Evolutionary conservation across 2,329 filamentous ascomycete genomes (phyloP), one percentile per base, ranked within the genome.

Genomic region (Cercospora sp.): DNA sequence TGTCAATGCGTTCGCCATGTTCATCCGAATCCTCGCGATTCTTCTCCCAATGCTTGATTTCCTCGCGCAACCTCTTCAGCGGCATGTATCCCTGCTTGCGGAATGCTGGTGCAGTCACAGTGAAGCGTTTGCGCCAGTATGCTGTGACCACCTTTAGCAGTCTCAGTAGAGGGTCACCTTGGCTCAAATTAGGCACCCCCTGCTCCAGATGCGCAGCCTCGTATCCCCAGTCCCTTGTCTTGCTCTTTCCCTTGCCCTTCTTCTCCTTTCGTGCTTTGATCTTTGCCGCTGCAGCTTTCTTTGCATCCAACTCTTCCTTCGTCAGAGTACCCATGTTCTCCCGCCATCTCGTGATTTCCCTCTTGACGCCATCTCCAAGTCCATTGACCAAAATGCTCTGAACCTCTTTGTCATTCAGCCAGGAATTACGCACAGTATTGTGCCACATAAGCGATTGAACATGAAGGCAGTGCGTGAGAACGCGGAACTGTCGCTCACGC

Each of bases 31-130:
- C 86, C 66, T 88, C 82, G 0, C 84, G 82, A 60, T 90, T 86
- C 12, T 88, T 85, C 34, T 87, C 85, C 78, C 90, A 93, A 0
- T 87, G 89, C 34, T 90, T 89, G 6, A 90, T 88, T 68, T 95
- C 84, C n/a, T 89, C 86, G 73, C 93, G 90, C 2, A 97, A 81
- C 26, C 88, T 85, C 73, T 90, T 85, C n/a, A 93, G 85, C 0
- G 91, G 85, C 82, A 94, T 91, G 77, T 98, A 98, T 0, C 95
- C 95, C 77, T 88, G 86, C 81, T 98, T 99, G n/a, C 94, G 87
- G 24, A 98, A 76, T 0, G 92, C 92, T 0, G 94, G 93, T 0
- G 90, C 86, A 0, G 89, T 92, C 53, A 95, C 85, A 1, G 84
- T 86, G 79, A 97, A 99, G 37, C 89, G 86, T 74, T 93, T 91